Conservation (phyloP, 2,329 filamentous ascomycete genomes). For the Tolypocladium endophyticum region DNA sequence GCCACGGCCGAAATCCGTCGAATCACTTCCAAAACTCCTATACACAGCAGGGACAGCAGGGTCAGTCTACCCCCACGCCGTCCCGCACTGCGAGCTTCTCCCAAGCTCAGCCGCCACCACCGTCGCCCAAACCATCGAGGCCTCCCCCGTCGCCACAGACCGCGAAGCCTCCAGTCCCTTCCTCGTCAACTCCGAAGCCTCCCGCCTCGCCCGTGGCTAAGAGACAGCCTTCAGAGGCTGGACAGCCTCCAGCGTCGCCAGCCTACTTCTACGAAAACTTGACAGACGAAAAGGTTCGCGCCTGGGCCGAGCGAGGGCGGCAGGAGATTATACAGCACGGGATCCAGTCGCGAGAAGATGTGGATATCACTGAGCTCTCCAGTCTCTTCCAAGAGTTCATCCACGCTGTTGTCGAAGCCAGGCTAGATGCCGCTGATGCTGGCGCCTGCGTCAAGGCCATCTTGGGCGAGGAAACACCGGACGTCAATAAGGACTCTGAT, state of each 20-base stretch:
- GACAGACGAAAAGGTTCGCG: constrained; percentile 55
- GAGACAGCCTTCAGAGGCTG: constrained; percentile 10
- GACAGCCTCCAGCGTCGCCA: constrained; percentile 22
- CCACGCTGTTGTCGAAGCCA: constrained; percentile 59
- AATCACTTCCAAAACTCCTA: constrained; percentile 9
- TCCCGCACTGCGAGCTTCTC: constrained; percentile 2
- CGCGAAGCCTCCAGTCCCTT: constrained; percentile 9
- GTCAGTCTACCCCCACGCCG: constrained; percentile 7
- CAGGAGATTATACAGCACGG: constrained; percentile 57
- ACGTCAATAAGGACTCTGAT: constrained; percentile 37
- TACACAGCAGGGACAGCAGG: constrained; percentile 7
- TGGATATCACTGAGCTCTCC: constrained; percentile 59
- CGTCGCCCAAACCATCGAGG: constrained; percentile 7
- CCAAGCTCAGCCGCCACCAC: constrained; percentile 8
- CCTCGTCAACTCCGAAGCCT: constrained; percentile 5
- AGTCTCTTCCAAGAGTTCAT: constrained; percentile 78
- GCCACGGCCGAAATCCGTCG: constrained; percentile 14
- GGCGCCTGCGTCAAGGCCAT: constrained; percentile 67
- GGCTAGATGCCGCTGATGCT: constrained; percentile 56
- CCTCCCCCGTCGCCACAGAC: constrained; percentile 10
- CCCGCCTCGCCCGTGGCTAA: constrained; percentile 6
- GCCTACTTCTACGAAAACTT: constrained; percentile 66
- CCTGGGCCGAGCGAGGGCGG: constrained; percentile 60
- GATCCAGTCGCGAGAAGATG: constrained; percentile 51
- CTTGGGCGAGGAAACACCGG: constrained; percentile 44